Conservation (phyloP, 768 basidiomycete species). For the Nevesoporus exiguus region DNA sequence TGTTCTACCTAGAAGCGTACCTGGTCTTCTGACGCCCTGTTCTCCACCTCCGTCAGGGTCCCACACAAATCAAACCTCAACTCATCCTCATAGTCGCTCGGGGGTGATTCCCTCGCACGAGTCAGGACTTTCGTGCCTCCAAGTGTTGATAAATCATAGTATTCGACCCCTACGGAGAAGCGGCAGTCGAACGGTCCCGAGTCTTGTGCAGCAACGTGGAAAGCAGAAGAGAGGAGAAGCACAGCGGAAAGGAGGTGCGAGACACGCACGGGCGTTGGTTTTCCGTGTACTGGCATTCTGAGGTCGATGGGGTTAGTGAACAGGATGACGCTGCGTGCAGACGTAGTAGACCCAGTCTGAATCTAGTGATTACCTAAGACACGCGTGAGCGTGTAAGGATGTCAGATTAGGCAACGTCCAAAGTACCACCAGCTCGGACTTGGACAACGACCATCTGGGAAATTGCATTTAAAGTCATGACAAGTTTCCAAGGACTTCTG, state of each 20-base stretch:
- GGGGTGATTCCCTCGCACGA: conserved; percentile 57
- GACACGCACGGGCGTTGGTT: not conserved
- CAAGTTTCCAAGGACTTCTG: conserved; percentile 52
- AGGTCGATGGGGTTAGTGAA: not conserved
- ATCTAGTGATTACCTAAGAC: conserved; percentile 26
- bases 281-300: conserved; percentile 24
- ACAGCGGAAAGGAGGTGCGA: conserved; percentile 9
- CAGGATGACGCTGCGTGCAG: not conserved
- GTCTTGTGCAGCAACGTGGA: conserved; percentile 37
- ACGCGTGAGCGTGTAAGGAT: conserved; percentile 30
- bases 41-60: conserved; percentile 47
- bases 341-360: conserved; percentile 3
- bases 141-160: conserved; percentile 60
- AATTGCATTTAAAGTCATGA: conserved; percentile 39
- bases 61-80: conserved; percentile 67
- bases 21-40: conserved; percentile 58
- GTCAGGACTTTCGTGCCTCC: conserved; percentile 48
- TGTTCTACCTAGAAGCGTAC: conserved; percentile 38
- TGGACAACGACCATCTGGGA: conserved; percentile 14
- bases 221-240: conserved; percentile 20
- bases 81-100: conserved; percentile 56
- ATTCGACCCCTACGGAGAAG: conserved; percentile 42
- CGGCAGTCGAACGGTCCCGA: conserved; percentile 50
- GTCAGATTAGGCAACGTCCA: conserved; percentile 15
- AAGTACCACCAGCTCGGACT: conserved; percentile 4